Evolutionary conservation across 2,329 filamentous ascomycete genomes (phyloP), one percentile per base, ranked within the genome.

Genomic region (Ophiostoma sp.): DNA sequence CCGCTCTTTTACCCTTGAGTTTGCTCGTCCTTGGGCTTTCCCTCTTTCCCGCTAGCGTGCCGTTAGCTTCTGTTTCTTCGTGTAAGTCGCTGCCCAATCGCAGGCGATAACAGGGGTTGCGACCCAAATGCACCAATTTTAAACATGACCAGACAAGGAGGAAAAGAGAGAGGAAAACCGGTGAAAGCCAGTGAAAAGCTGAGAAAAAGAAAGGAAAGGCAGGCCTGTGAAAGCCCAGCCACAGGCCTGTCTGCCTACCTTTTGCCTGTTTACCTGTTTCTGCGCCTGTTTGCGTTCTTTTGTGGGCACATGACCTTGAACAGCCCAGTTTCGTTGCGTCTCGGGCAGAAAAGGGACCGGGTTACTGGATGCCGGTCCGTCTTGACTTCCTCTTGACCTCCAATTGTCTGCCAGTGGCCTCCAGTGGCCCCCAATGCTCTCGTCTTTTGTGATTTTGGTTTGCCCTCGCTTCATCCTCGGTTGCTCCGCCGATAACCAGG

Each of bases 1-100:
- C 57, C 57, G 31, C 57, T 63, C 33, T 39, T 39, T 39, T 15
- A 42, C 33, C 33, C 33, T 39, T n/a, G 31, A 17, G 42, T 19
- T 33, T 12, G 12, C 42, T 12, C 12, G 11, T 45, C 57, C 22
- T 12, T 39, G 11, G n/a, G 9, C 33, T 39, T 36, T 8, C 15
- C 39, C 39, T 15, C 39, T 36, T 7, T 28, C 22, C 61, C 9
- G 11, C 42, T 66, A 66, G 61, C 61, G 61, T 66, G 55, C 36
- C 36, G 61, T 45, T 66, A 66, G 61, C 61, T 12, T 66, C n/a
- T 45, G 36, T 42, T 66, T 66, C 12, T 39, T 45, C 36, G 36
- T 71, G 55, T 63, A 48, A 63, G 69, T 71, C 36, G 69, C 69
- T 63, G 70, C 28, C 73, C 70, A 74, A 72, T 74, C 22, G 70